Evolutionary conservation across 306 rosid species (phyloP), one percentile per base, ranked within the genome.

Genomic region (Quercus gilva): DNA sequence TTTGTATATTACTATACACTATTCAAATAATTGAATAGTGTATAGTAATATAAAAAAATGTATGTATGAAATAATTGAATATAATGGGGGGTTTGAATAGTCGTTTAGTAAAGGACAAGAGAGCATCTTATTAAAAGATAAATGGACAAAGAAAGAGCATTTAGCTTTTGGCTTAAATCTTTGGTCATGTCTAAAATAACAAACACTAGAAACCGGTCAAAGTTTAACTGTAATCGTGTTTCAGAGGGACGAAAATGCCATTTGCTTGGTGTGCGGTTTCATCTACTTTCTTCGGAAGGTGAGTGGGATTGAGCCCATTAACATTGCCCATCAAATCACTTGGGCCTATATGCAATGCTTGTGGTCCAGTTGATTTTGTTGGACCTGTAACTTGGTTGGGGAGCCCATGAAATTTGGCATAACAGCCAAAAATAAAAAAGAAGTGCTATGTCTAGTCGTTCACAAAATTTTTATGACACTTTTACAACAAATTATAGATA

Each of bases 91-190:
- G 41, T 63, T 71, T 78, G 37, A 49, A 71, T 31, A 26, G 71
- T 74, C 71, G 14, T 59, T 75, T 60, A 41, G 71, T 56, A 63
- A 61, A 77, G 52, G 76, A 20, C 73, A 6, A 83, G 68, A 56
- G 45, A 35, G 52, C 72, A 53, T 64, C 67, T n/a, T n/a, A 35
- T 8, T 17, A n/a, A 68, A 68, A 35, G 4, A 19, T 19, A 35
- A 68, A 35, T 68, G 3, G 17, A 35, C 52, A 68, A 33, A 35
- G 52, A 35, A 15, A n/a, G 25, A 31, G 51, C 23, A 19, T 6
- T 6, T 18, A n/a, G 72, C 75, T 29, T 20, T 75, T 79, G 14
- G 81, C 63, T 15, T 61, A 35, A 26, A 67, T 82, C 71, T n/a
- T 80, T 45, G 61, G 74, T 49, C 77, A 19, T 10, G n/a, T 43